Base-by-base conservation (phyloP, 768 basidiomycete genomes). In the Butyriboletus loyo region DNA sequence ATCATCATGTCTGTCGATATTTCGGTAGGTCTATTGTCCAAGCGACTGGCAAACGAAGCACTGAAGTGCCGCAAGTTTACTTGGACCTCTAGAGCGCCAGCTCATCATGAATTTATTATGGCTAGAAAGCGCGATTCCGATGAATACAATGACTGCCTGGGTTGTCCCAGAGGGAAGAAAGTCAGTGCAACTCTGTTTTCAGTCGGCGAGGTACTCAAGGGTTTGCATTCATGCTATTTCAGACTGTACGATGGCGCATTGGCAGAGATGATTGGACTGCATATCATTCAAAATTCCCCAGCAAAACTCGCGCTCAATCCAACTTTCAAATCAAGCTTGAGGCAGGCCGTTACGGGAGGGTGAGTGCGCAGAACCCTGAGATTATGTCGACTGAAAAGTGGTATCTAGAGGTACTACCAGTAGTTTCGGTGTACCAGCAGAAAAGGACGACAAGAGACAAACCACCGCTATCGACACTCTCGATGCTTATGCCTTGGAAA, bases 321-420 rank as follows among this genome's bases (percentile, higher is more conserved):
- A 2, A 85, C 83, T 7, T 92, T 94, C 77, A 89, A 89, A 65
- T 74, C 83, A 1, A 85, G 84, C 60, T 76, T 97, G 54, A 78
- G 93, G 55, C 85, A 87, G 57, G 92, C 94, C 22, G 76, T 96
- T 32, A 92, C 89, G 3, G 93, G 92, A 66, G 91, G 93, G 93
- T 92, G 68, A 68, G 78, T 68, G 47, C 21, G 40, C 41, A 30
- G 25, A 53, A 46, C n/a, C 28, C 36, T n/a, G 19, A n/a, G 17
- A 43, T 56, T 40, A n/a, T 40, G 25, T 27, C 32, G 4, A 35
- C 52, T 57, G 15, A 67, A 34, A 21, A 15, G 45, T 19, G 5
- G 32, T n/a, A 36, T 47, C 15, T 61, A 91, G 89, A 28, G 89
- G 90, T 8, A 75, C 80, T 4, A 87, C 81, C 44, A 78, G 81